Evolutionary conservation across 2,329 filamentous ascomycete genomes (phyloP).

Genomic region (Aspergillus pseudoterreus): DNA sequence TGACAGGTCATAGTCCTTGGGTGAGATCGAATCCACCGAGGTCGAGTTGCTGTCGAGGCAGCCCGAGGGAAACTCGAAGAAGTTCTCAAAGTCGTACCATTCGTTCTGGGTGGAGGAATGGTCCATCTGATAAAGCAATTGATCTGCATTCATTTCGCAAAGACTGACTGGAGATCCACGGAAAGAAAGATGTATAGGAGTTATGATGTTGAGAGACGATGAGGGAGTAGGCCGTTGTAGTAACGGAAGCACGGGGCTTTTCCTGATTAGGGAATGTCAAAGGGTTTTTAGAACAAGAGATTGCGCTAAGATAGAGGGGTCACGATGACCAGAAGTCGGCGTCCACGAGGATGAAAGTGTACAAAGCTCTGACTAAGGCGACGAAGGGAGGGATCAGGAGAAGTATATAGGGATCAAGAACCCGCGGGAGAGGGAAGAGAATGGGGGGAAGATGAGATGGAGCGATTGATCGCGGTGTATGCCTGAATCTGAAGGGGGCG

Average conservation of each 20-base stretch:
- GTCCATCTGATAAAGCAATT: constrained; percentile 23
- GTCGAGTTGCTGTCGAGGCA: constrained; percentile 27
- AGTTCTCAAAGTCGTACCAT: constrained; percentile 33
- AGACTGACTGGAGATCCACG: background rate
- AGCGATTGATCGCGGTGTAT: constrained; percentile 3
- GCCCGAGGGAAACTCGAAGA: constrained; percentile 26
- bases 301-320: background rate
- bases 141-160: constrained; percentile 25
- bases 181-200: background rate
- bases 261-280: background rate
- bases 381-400: background rate
- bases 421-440: background rate
- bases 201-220: background rate
- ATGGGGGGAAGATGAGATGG: background rate
- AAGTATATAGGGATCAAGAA: background rate
- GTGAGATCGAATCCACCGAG: constrained; percentile 28
- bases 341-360: background rate
- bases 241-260: constrained; percentile 2
- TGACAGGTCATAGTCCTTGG: constrained; percentile 24
- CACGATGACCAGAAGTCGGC: background rate
- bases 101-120: constrained; percentile 20
- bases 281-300: background rate
- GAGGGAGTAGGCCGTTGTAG: background rate
- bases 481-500: constrained; percentile 2
- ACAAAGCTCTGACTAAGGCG: constrained; percentile 1